Evolutionary conservation across 1,284 basidiomycete genomes (phyloP).

Genomic region (Coniophora puteana): DNA sequence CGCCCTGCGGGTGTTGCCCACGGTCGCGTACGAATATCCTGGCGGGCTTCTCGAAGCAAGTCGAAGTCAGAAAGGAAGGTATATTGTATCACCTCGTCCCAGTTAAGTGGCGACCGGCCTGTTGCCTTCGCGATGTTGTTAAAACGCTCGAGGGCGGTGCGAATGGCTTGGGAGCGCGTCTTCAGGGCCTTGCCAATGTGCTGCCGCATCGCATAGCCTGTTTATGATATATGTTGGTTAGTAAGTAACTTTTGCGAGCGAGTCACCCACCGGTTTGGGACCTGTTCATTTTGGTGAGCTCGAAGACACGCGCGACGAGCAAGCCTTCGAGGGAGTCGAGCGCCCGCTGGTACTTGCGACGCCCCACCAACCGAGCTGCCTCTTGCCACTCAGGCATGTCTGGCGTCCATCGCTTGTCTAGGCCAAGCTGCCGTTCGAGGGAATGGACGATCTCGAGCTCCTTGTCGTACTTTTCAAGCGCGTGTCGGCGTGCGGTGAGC

Average conservation of each 20-base stretch:
- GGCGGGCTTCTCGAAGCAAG: slow-evolving; percentile 27
- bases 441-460: not conserved
- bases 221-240: no score
- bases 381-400: slow-evolving; percentile 9
- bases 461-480: slow-evolving; percentile 2
- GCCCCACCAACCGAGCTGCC: slow-evolving; percentile 2
- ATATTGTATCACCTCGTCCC: slow-evolving; percentile 25
- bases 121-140: slow-evolving; percentile 23
- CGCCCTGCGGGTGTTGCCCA: slow-evolving; percentile 27
- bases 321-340: slow-evolving; percentile 17
- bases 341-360: slow-evolving; percentile 13
- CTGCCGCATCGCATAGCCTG: slow-evolving; percentile 25
- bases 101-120: slow-evolving; percentile 22
- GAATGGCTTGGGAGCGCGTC: slow-evolving; percentile 21
- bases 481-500: not conserved
- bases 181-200: slow-evolving; percentile 29
- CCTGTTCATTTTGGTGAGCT: slow-evolving; percentile 6
- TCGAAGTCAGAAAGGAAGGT: slow-evolving; percentile 32
- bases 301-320: slow-evolving; percentile 17
- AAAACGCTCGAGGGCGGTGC: slow-evolving; percentile 20
- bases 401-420: slow-evolving; percentile 11
- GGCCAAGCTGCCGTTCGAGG: slow-evolving; percentile 11
- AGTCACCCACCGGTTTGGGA: slow-evolving; percentile 2
- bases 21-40: slow-evolving; percentile 22
- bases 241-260: not conserved